A percentile compares a stretch with the other conserved stretches of the same genome.
Conservation (phyloP, 2,329 filamentous ascomycete genomes). For the Stagonosporopsis rhizophila region DNA sequence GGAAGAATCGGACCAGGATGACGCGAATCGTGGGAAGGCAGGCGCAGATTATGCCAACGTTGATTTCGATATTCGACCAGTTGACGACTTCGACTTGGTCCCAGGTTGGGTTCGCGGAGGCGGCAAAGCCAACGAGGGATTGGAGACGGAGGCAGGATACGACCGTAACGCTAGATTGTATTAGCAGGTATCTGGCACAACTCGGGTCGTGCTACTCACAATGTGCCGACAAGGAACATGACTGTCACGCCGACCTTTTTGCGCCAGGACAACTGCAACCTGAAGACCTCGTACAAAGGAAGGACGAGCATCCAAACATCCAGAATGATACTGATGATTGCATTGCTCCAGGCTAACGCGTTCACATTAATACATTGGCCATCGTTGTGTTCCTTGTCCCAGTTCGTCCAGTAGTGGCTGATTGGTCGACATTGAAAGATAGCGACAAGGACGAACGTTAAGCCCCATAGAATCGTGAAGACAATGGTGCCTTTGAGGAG, state of each 20-base stretch:
- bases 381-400: conserved; percentile 33
- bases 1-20: conserved; percentile 49
- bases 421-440: conserved; percentile 47
- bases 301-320: conserved; percentile 45
- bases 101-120: conserved; percentile 51
- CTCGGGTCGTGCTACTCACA: conserved; percentile 43
- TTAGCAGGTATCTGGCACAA: conserved; percentile 29
- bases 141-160: conserved; percentile 55
- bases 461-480: conserved; percentile 35
- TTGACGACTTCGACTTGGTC: conserved; percentile 51
- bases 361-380: conserved; percentile 48
- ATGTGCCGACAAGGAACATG: conserved; percentile 50
- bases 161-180: conserved; percentile 48
- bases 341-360: conserved; percentile 41
- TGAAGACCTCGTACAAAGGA: conserved; percentile 43
- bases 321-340: conserved; percentile 42
- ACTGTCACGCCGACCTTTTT: conserved; percentile 48
- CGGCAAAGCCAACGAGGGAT: conserved; percentile 53
- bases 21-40: conserved; percentile 54
- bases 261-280: conserved; percentile 42
- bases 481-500: conserved; percentile 30
- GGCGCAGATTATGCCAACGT: conserved; percentile 55
- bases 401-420: conserved; percentile 42
- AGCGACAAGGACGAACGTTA: conserved; percentile 26
- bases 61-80: conserved; percentile 54